A percentile compares a stretch with the other conserved stretches of the same genome.
phyloP scores from a whole-genome alignment of 208 protist genomes.

The Wallacemonas sp. region DNA sequence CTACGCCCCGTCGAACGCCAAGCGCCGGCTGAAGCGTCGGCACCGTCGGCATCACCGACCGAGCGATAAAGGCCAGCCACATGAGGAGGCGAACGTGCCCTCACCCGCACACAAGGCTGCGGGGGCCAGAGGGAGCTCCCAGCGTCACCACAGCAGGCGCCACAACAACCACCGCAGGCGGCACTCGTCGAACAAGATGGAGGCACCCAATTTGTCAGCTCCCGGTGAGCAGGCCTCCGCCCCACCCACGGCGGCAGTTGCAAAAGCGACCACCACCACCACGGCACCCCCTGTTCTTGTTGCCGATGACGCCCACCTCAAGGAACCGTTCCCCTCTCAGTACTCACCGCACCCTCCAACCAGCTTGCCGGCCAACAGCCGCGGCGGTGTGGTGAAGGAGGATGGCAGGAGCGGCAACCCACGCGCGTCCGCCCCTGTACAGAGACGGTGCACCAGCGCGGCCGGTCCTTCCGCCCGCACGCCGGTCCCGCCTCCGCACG shows the following conservation, averaged over 20 bases:
- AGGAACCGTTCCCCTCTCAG: not conserved
- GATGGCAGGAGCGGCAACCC: not conserved
- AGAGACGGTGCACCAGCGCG: constrained; percentile 7
- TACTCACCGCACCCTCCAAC: not conserved
- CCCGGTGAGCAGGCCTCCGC: not conserved
- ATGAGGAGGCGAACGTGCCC: not conserved
- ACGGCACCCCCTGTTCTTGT: not conserved
- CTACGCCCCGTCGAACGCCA: constrained; percentile 23
- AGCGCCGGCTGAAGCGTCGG: constrained; percentile 28
- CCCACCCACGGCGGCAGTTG: not conserved
- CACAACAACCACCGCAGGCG: constrained; percentile 1
- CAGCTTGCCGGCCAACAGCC: not conserved
- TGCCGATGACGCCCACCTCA: not conserved
- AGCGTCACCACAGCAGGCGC: constrained; percentile 1
- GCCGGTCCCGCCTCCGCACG: not conserved
- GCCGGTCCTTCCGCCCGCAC: not conserved
- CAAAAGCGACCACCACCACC: not conserved
- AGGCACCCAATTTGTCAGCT: not conserved
- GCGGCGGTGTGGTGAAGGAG: not conserved
- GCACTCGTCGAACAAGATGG: not conserved
- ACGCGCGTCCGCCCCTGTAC: not conserved
- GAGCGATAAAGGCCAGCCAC: not conserved
- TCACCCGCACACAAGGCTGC: not conserved
- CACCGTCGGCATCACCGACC: constrained; percentile 11
- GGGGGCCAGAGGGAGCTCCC: not conserved